phyloP scores from a whole-genome alignment of 352 stramenopile species.

The Phytophthora ohioensis region DNA sequence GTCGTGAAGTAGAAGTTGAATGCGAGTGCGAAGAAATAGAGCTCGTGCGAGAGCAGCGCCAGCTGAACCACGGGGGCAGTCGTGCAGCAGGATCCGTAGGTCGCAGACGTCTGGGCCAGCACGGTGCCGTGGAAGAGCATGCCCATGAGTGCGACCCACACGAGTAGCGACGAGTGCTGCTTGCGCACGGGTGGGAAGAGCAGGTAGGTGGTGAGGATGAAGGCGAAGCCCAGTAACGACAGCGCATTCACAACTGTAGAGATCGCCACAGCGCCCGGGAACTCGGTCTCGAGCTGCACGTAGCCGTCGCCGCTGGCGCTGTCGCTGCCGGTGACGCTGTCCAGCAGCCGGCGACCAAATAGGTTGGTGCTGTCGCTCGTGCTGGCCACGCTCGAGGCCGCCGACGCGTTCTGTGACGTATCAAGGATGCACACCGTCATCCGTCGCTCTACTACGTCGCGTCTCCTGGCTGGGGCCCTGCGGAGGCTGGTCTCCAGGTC shows the following conservation, averaged over 20 bases:
- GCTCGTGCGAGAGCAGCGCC: constrained; percentile 77
- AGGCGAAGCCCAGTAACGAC: constrained; percentile 77
- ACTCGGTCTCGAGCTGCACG: constrained; percentile 58
- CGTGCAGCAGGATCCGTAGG: constrained; percentile 69
- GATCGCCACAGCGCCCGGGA: constrained; percentile 60
- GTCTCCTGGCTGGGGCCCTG: constrained; percentile 2
- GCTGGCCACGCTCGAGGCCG: constrained; percentile 24
- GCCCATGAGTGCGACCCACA: constrained; percentile 86
- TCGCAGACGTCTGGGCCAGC: constrained; percentile 53
- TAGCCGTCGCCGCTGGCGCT: constrained; percentile 21
- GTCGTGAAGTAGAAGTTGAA: constrained; percentile 91
- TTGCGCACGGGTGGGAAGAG: constrained; percentile 85
- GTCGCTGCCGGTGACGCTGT: constrained; percentile 3
- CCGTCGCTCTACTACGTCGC: constrained; percentile 12
- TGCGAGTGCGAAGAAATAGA: constrained; percentile 88
- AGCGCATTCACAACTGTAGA: constrained; percentile 69
- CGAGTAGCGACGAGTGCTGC: constrained; percentile 78
- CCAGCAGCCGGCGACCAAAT: constrained; percentile 43
- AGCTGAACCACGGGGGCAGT: constrained; percentile 74
- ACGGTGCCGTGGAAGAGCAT: constrained; percentile 84
- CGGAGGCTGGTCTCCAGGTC: constrained; percentile 11
- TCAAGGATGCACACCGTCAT: constrained; percentile 44
- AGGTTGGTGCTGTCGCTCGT: constrained; percentile 40
- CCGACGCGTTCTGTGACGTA: constrained; percentile 24
- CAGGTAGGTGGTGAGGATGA: constrained; percentile 84